These are phyloP conservation scores for Exsudoporus frostii DNA, from an alignment of 768 basidiomycete genomes.

Conservation along the genomic window DNA sequence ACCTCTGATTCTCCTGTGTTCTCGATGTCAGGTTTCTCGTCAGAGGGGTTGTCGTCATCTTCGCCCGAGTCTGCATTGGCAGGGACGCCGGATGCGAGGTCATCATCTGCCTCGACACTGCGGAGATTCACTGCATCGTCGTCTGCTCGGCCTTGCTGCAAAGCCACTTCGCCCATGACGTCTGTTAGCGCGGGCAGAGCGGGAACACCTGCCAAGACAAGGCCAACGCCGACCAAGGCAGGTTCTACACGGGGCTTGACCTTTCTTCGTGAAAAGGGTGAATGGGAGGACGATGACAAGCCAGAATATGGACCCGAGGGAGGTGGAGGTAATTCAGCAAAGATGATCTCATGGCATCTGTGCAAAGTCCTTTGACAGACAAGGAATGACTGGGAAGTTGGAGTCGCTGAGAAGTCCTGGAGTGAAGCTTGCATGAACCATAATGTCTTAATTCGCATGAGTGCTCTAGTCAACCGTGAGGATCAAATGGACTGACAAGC, in stretches of 20 bases:
- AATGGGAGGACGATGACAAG: constrained; percentile 46
- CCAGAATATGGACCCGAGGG: constrained; percentile 65
- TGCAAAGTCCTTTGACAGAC: constrained; percentile 91
- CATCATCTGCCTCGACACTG: constrained; percentile 47
- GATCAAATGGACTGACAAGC: constrained; percentile 61
- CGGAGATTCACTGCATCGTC: constrained; percentile 51
- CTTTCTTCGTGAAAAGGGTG: constrained; percentile 54
- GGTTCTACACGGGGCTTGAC: constrained; percentile 73
- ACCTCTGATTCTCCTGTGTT: constrained; percentile 13
- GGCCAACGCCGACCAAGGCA: constrained; percentile 79
- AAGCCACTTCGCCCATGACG: constrained; percentile 76
- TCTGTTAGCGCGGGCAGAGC: constrained; percentile 73
- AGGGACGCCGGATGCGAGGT: constrained; percentile 31
- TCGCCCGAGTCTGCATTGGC: constrained; percentile 25
- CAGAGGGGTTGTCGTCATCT: constrained; percentile 45
- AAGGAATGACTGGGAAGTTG: constrained; percentile 73
- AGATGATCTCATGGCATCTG: constrained; percentile 95
- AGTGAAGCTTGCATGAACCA: constrained; percentile 99
- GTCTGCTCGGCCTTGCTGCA: constrained; percentile 84
- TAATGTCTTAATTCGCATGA: constrained; percentile 58
- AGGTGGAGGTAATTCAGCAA: constrained; percentile 75
- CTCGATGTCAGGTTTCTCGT: constrained; percentile 38
- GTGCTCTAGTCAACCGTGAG: constrained; percentile 9
- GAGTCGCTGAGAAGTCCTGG: constrained; percentile 58
- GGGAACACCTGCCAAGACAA: constrained; percentile 72